Evolutionary conservation across 2,329 filamentous ascomycete genomes (phyloP).

Genomic region (Penicillium sp.): DNA sequence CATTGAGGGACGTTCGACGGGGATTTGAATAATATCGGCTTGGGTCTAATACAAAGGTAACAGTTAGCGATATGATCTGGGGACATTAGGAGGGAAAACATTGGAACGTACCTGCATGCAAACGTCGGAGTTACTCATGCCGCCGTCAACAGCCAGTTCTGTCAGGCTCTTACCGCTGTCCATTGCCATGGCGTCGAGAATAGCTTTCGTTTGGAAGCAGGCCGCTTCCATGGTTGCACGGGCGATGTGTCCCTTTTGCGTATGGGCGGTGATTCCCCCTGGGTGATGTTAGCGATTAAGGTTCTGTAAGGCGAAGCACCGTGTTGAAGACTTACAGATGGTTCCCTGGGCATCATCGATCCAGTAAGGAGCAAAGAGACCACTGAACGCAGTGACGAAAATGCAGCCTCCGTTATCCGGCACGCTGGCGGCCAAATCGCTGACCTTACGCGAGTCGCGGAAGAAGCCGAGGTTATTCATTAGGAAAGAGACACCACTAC

Average conservation of each 20-base stretch:
- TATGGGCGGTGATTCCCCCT: slow-evolving; percentile 83
- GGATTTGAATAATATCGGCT: slow-evolving; percentile 80
- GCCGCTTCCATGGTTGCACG: slow-evolving; percentile 87
- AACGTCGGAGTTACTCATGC: slow-evolving; percentile 83
- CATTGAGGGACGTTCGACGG: slow-evolving; percentile 81
- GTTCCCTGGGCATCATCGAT: slow-evolving; percentile 90
- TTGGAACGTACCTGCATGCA: slow-evolving; percentile 68
- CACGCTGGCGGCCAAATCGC: slow-evolving; percentile 63
- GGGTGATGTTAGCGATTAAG: slow-evolving; percentile 11
- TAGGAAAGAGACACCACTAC: slow-evolving; percentile 75
- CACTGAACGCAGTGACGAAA: slow-evolving; percentile 87
- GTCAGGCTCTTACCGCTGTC: slow-evolving; percentile 75
- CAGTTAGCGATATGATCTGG: slow-evolving; percentile 18
- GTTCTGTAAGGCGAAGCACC: not conserved
- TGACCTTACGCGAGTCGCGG: slow-evolving; percentile 62
- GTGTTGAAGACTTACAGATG: slow-evolving; percentile 57
- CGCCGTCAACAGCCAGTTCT: slow-evolving; percentile 80
- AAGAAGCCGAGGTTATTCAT: slow-evolving; percentile 66
- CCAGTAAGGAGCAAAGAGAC: slow-evolving; percentile 91
- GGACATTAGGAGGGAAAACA: slow-evolving; percentile 49
- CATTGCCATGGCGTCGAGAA: slow-evolving; percentile 86
- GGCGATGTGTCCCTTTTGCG: slow-evolving; percentile 80
- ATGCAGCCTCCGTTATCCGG: slow-evolving; percentile 79
- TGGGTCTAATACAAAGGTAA: slow-evolving; percentile 56
- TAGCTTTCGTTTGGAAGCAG: slow-evolving; percentile 89